Base-by-base conservation (phyloP, 805 yeast species). In the Phaffomyces antillensis region DNA sequence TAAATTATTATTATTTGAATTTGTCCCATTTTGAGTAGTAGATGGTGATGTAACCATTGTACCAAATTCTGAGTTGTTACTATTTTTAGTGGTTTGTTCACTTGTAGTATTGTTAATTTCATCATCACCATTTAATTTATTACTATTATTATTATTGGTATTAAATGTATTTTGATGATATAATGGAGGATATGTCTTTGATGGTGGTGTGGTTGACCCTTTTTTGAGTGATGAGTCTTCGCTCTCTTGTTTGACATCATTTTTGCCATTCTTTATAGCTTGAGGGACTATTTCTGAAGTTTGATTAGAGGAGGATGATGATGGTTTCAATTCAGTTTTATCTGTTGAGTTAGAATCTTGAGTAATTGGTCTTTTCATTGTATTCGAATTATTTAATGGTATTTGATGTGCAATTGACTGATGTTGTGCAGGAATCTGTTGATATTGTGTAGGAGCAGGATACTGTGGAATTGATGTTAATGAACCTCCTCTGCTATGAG, bases 1-100 rank as follows among this genome's bases (percentile, higher is more conserved):
- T 35, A 59, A 43, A 30, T 49, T 50, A 31, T 41, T 44, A 8
- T 56, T 55, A 18, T 52, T 46, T 31, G 43, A 23, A 17, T 39
- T 28, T 48, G 52, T 37, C 44, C 53, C 41, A 57, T 44, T 38
- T 17, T 33, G 36, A 7, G 74, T 67, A 47, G 73, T 73, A 1
- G 66, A 60, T 13, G 75, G 75, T 42, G 57, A 49, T 45, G 63
- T 37, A 11, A 54, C 50, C 51, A 55, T 44, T 10, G 30, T 12
- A 10, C 56, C 58, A 39, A 50, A 53, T n/a, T 53, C 60, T 46
- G 48, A 38, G 34, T 50, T 40, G 11, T 37, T 15, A 26, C 36
- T 39, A 18, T 28, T 26, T 18, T 46, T 42, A 3, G 41, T 16
- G 6, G 43, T 33, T 23, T 37, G 42, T 30, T 39, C 46, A 37